These are phyloP conservation scores for Aspergillus coremiiformis DNA, from an alignment of 495 filamentous ascomycete genomes.

Conservation along the genomic window DNA sequence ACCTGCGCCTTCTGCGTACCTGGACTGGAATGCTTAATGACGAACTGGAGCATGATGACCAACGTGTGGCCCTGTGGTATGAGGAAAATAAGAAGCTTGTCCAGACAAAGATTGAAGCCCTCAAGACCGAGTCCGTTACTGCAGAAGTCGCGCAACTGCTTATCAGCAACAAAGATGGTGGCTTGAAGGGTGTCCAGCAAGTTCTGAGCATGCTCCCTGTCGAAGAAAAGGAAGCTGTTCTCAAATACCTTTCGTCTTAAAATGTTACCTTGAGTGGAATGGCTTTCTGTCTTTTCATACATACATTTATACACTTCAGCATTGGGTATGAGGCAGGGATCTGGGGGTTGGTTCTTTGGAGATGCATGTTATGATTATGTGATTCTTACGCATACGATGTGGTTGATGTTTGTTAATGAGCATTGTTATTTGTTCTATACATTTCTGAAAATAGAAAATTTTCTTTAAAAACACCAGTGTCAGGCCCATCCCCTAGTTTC, in stretches of 20 bases:
- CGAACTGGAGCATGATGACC: constrained; percentile 66
- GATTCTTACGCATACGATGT: constrained; percentile 6
- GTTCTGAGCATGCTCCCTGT: constrained; percentile 79
- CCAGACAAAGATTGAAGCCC: constrained; percentile 64
- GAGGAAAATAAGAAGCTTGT: constrained; percentile 88
- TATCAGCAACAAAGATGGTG: constrained; percentile 64
- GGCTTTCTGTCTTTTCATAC: constrained; percentile 11
- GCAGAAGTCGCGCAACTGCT: constrained; percentile 72
- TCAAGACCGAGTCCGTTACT: constrained; percentile 71
- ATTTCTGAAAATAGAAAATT: too few relatives aligned
- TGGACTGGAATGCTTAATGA: constrained; percentile 64
- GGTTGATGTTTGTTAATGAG: constrained; percentile 2
- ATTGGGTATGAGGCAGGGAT: neutral
- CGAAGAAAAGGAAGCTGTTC: constrained; percentile 75
- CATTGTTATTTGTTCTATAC: constrained; percentile 1
- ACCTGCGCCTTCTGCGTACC: constrained; percentile 63
- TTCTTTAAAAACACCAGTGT: neutral
- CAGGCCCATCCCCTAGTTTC: neutral
- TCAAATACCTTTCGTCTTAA: constrained; percentile 58
- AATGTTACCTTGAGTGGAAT: constrained; percentile 11
- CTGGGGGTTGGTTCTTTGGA: neutral
- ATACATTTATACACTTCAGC: neutral
- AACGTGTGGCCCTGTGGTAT: constrained; percentile 87
- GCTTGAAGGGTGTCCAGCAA: constrained; percentile 80
- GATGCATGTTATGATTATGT: constrained; percentile 6